A percentile compares a stretch with the other conserved stretches of the same genome.
These are phyloP conservation scores for Tothia fuscella DNA, from an alignment of 2,329 filamentous ascomycete species.

Conservation along the genomic window DNA sequence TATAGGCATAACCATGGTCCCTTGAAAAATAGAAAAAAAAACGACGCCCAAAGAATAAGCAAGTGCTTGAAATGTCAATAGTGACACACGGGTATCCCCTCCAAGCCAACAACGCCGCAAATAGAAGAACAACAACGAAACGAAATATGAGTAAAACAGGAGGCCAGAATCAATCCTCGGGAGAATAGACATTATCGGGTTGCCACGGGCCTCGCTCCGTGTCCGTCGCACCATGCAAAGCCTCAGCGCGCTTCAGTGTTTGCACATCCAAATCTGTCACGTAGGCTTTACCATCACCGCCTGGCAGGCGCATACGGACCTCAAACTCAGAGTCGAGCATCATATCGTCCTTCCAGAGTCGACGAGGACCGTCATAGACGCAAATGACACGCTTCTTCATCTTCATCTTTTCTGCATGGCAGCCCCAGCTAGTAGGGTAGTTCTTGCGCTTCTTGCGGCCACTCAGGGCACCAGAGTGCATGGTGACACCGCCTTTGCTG, in stretches of 20 bases:
- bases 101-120: too few relatives aligned
- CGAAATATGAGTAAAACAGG: too few relatives aligned
- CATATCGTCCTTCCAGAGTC: constrained; percentile 97
- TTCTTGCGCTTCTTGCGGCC: constrained; percentile 79
- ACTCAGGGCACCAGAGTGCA: constrained; percentile 29
- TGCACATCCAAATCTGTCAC: constrained; percentile 89
- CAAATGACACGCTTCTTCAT: constrained; percentile 96
- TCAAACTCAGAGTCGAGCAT: constrained; percentile 94
- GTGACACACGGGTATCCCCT: too few relatives aligned
- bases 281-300: constrained; percentile 53
- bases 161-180: too few relatives aligned
- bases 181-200: constrained; percentile 55
- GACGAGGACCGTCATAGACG: constrained; percentile 77
- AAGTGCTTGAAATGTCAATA: too few relatives aligned
- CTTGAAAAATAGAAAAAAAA: too few relatives aligned
- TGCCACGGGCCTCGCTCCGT: constrained; percentile 84
- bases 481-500: constrained; percentile 59
- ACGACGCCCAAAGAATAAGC: too few relatives aligned
- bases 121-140: too few relatives aligned
- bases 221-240: constrained; percentile 64
- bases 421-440: constrained; percentile 90
- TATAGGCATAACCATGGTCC: too few relatives aligned
- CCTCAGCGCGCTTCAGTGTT: constrained; percentile 78
- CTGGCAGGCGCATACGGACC: constrained; percentile 63
- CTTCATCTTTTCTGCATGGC: constrained; percentile 84